Conservation (phyloP, 495 filamentous ascomycete genomes). For the Podospora pseudocomata region DNA sequence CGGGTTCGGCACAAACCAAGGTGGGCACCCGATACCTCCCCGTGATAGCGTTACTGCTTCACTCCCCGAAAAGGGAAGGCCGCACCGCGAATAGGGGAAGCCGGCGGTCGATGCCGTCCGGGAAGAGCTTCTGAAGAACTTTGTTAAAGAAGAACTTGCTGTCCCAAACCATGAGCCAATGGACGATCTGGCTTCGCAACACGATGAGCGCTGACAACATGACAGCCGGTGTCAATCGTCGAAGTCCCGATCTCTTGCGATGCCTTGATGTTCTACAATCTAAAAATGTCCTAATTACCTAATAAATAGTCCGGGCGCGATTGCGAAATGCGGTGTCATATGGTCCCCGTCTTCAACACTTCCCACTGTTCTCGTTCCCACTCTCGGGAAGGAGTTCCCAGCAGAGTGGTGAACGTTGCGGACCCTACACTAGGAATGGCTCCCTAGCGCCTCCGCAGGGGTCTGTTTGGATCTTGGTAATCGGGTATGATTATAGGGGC, state of each 20-base stretch:
- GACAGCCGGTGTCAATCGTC: too few relatives aligned
- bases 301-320: not conserved
- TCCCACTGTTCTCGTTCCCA: not conserved
- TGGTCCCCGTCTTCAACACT: not conserved
- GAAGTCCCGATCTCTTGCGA: not conserved
- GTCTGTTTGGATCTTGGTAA: not conserved
- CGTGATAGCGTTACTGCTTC: constrained; percentile 10
- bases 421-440: not conserved
- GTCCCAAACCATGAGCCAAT: not conserved
- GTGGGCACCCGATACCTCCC: constrained; percentile 7
- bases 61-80: constrained; percentile 5
- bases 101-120: not conserved
- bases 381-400: not conserved
- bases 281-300: not conserved
- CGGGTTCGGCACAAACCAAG: not conserved
- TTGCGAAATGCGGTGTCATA: not conserved
- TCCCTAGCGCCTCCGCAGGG: not conserved
- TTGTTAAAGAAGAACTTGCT: not conserved
- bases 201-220: too few relatives aligned
- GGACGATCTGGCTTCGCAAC: too few relatives aligned
- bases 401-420: not conserved
- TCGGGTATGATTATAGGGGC: not conserved
- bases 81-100: not conserved
- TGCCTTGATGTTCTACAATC: not conserved
- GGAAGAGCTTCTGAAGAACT: not conserved